Conservation (phyloP, 202 grass and related monocot species). For the Carex sylvatica region DNA sequence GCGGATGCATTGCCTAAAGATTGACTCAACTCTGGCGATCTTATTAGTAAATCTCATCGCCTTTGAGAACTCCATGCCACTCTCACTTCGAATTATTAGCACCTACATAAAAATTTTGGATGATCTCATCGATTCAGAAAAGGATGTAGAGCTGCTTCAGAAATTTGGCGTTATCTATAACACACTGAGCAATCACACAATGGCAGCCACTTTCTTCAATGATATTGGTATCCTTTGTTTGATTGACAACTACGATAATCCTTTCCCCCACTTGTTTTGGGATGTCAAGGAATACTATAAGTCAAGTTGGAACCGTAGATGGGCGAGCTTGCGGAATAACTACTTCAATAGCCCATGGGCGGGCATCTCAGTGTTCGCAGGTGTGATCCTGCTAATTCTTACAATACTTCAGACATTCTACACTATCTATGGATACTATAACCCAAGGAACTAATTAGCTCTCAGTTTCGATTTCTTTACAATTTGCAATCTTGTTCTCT, state of each 20-base stretch:
- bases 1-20: conserved; percentile 46
- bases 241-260: conserved; percentile 4
- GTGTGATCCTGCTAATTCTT: too few species aligned
- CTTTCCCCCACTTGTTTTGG: conserved; percentile 29
- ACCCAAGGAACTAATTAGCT: too few species aligned
- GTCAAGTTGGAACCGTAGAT: too few species aligned
- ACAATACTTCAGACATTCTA: too few species aligned
- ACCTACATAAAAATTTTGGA: conserved; percentile 52
- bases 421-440: too few species aligned
- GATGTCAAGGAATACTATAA: conserved; percentile 27
- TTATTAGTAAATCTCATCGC: conserved; percentile 44
- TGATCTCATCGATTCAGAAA: conserved; percentile 19
- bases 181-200: background rate
- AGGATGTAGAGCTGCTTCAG: conserved; percentile 46
- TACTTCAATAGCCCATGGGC: too few species aligned
- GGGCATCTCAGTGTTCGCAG: too few species aligned
- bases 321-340: too few species aligned
- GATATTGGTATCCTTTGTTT: conserved; percentile 40
- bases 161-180: background rate
- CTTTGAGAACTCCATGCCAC: conserved; percentile 41
- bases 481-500: too few species aligned
- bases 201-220: conserved; percentile 32
- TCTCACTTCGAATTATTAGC: background rate
- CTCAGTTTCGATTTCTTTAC: too few species aligned
- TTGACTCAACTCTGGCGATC: conserved; percentile 35